Conservation (phyloP, 2,329 filamentous ascomycete species). For the Phialophora chinensis region DNA sequence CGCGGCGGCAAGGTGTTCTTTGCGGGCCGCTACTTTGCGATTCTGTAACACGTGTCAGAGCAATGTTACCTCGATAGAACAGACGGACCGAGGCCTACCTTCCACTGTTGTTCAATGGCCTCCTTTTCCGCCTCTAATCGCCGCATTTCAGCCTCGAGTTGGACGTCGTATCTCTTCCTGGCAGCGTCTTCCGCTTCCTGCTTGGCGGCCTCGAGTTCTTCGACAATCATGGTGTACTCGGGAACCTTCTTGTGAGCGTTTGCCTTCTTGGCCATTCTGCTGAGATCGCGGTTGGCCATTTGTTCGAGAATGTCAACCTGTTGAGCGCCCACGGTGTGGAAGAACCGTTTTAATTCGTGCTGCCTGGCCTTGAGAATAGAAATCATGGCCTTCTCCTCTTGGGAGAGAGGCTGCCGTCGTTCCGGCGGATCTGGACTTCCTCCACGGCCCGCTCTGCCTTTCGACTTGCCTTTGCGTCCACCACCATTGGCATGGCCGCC, state of each 20-base stretch:
- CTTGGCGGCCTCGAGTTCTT: constrained; percentile 42
- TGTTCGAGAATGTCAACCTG: constrained; percentile 50
- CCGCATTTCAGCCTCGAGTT: constrained; percentile 43
- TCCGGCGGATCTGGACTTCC: constrained; percentile 42
- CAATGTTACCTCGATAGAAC: neutral
- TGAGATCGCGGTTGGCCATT: constrained; percentile 48
- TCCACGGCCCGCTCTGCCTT: constrained; percentile 41
- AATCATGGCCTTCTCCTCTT: constrained; percentile 36
- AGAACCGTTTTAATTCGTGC: constrained; percentile 50
- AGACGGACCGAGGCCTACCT: constrained; percentile 19
- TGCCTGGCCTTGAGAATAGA: constrained; percentile 48
- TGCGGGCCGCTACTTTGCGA: constrained; percentile 38
- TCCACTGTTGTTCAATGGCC: constrained; percentile 44
- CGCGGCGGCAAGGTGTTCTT: constrained; percentile 49
- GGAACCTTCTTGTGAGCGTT: constrained; percentile 49
- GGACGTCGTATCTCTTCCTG: constrained; percentile 45
- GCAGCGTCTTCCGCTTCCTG: constrained; percentile 41
- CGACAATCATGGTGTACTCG: constrained; percentile 48
- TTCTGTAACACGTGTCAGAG: constrained; percentile 35
- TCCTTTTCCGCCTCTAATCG: constrained; percentile 44
- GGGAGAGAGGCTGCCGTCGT: constrained; percentile 39
- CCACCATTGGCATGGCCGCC: constrained; percentile 40
- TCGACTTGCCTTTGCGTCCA: constrained; percentile 41
- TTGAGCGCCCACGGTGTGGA: constrained; percentile 49
- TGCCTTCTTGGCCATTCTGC: constrained; percentile 49